Evolutionary conservation across 2,329 filamentous ascomycete genomes (phyloP), one percentile per base, ranked within the genome.

Genomic region (Pseudogymnoascus sp.): DNA sequence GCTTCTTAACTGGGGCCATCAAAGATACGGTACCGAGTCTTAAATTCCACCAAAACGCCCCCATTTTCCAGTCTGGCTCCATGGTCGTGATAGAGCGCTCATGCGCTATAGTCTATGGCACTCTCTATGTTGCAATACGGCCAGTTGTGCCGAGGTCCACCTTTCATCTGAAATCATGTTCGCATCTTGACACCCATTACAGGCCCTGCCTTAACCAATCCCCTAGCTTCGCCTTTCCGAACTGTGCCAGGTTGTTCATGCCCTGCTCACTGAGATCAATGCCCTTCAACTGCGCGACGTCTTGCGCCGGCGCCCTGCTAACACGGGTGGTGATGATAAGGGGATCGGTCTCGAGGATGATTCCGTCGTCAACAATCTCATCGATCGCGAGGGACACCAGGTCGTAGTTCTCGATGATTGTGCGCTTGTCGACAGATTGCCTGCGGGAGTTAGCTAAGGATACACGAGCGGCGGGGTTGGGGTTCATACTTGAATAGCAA

Each of bases 341-440:
- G 0, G 95, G 93, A 75, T 99, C 95, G 0, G 93, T 97, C 80
- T 99, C 95, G 66, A 99, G 86, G 71, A 99, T 93, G 74, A 97
- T 96, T 66, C 95, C 95, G 73, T 96, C 92, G 77, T 96, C 92
- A 62, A 96, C 86, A 67, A 96, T 93, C 77, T 99, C 95, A 76
- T 99, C 95, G 68, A 99, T 90, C 51, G 93, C 91, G 62, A 99
- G 85, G 12, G 92, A 90, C 67, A 97, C 90, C 21, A 97, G 84
- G 77, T 97, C 95, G 81, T 97, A 99, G 83, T 97, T 97, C 79
- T 99, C 95, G 73, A 97, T 88, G 69, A 97, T 92, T 64, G 95
- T 97, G 69, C 95, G 88, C 83, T 97, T 97, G 80, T 99, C 95
- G 61, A 96, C 93, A 36, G 91, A 91, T 83, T 96, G 93, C 77